Evolutionary conservation across 2,329 filamentous ascomycete genomes (phyloP).

Genomic region (Berkeleyomyces basicola): DNA sequence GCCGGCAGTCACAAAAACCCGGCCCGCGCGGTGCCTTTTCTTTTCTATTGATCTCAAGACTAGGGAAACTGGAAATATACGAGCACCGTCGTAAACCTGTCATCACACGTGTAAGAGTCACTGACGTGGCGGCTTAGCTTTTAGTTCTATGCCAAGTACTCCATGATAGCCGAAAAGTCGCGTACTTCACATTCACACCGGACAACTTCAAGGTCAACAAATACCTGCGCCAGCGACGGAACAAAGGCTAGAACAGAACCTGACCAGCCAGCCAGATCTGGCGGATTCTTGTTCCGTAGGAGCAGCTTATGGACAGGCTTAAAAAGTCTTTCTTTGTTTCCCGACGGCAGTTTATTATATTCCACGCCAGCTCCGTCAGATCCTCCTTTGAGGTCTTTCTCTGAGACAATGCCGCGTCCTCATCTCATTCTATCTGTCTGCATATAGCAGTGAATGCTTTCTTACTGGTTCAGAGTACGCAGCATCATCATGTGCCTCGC

Average conservation of each 20-base stretch:
- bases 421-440: background rate
- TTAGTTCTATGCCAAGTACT: background rate
- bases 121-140: background rate
- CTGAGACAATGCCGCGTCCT: background rate
- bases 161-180: background rate
- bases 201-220: background rate
- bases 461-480: background rate
- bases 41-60: background rate
- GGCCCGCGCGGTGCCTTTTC: background rate
- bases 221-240: background rate
- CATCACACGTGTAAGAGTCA: background rate
- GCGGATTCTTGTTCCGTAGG: background rate
- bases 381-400: background rate
- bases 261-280: background rate
- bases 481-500: background rate
- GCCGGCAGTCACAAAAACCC: background rate
- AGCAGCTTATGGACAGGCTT: background rate
- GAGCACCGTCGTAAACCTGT: background rate
- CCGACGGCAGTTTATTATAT: background rate
- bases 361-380: background rate
- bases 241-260: background rate
- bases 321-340: background rate
- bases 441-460: background rate
- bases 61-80: background rate
- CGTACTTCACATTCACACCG: background rate